Percentiles rank a stretch among this genome's conserved stretches.
Evolutionary conservation across 2,329 filamentous ascomycete species (phyloP).

Genomic region (Lasiodiplodia theobromae): DNA sequence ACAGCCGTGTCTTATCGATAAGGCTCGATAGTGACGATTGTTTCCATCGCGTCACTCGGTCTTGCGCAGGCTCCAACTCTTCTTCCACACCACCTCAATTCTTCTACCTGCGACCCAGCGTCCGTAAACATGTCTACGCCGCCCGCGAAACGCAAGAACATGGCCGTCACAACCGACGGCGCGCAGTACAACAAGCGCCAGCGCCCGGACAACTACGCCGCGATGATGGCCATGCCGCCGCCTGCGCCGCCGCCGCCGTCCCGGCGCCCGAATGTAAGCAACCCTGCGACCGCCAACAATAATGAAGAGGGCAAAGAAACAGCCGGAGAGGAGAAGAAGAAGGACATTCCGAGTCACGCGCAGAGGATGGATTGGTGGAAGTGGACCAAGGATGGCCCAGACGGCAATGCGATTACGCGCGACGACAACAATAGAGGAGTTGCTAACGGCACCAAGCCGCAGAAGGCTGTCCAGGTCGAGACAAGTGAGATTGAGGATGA

Average conservation of each 20-base stretch:
- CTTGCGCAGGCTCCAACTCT: neutral
- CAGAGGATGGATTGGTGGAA: constrained; percentile 11
- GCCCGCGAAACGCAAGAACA: constrained; percentile 16
- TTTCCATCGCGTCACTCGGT: neutral
- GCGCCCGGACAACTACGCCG: constrained; percentile 40
- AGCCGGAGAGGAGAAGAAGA: neutral
- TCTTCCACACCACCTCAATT: neutral
- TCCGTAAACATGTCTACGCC: neutral
- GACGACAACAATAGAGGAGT: neutral
- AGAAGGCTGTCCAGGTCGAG: neutral
- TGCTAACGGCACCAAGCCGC: neutral
- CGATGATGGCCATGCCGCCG: constrained; percentile 31
- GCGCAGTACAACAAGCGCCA: constrained; percentile 47
- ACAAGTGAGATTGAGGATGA: neutral
- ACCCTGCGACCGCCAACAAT: neutral
- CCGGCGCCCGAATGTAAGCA: neutral
- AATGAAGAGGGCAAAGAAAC: neutral
- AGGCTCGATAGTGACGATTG: neutral
- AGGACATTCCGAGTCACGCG: neutral
- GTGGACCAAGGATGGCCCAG: constrained; percentile 17
- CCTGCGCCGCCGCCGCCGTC: constrained; percentile 18
- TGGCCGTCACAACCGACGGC: constrained; percentile 41
- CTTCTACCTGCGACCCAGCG: neutral
- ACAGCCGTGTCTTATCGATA: constrained; percentile 23
- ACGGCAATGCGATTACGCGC: constrained; percentile 9